phyloP scores from a whole-genome alignment of 306 rosid species.

The Trifolium dubium region DNA sequence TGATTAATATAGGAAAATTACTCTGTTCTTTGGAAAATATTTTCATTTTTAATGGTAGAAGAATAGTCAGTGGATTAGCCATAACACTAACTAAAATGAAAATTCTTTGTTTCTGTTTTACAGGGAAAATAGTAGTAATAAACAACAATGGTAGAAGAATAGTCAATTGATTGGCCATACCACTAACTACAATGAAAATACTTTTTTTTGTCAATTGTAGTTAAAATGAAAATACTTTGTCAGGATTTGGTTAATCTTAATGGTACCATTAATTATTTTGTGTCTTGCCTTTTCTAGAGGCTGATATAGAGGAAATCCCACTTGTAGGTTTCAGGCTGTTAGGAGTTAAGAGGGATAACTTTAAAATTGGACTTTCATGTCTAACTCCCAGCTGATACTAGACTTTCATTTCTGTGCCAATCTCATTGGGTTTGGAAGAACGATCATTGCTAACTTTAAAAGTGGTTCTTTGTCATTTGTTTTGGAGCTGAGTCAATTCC shows the following conservation, averaged over 20 bases:
- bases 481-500: constrained; percentile 23
- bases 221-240: neutral
- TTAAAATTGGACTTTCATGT: constrained; percentile 9
- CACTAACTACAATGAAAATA: neutral
- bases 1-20: constrained; percentile 6
- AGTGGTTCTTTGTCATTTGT: constrained; percentile 19
- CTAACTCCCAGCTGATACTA: constrained; percentile 3
- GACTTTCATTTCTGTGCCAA: neutral
- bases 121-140: neutral
- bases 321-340: constrained; percentile 11
- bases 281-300: constrained; percentile 10
- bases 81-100: neutral
- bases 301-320: constrained; percentile 14
- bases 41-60: no score
- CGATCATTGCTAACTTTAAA: no score
- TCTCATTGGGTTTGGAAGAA: constrained; percentile 8
- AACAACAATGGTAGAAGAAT: neutral
- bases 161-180: neutral
- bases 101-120: neutral
- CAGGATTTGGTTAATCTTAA: constrained; percentile 1
- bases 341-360: constrained; percentile 9
- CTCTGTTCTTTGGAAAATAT: neutral
- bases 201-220: neutral
- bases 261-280: constrained; percentile 2
- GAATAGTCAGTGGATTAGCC: no score